Conservation (phyloP, 208 protist species). For the Spongospora subterranea region DNA sequence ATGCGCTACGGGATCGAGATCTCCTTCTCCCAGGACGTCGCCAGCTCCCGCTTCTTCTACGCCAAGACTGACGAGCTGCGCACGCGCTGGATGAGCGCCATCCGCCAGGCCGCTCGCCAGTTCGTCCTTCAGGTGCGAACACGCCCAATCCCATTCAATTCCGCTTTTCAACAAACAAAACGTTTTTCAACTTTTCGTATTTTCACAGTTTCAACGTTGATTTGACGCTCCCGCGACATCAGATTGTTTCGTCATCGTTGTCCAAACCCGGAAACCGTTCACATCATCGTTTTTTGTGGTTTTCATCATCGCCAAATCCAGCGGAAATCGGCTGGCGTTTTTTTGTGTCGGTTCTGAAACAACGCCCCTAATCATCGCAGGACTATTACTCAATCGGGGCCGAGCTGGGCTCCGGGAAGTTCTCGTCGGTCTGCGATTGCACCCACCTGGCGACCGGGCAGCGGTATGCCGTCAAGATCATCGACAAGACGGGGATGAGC, state of each 20-base stretch:
- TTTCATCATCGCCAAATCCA: no score
- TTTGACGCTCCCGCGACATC: neutral
- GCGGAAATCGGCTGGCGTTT: no score
- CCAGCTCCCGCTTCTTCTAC: slow-evolving; percentile 42
- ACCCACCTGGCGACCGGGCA: slow-evolving; percentile 25
- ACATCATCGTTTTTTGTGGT: no score
- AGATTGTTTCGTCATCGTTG: no score
- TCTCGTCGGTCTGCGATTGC: slow-evolving; percentile 56
- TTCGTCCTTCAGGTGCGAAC: neutral
- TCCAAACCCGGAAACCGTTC: no score
- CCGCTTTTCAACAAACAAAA: neutral
- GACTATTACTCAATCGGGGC: slow-evolving; percentile 25
- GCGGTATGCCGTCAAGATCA: slow-evolving; percentile 65
- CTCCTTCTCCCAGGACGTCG: neutral
- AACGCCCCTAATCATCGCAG: neutral
- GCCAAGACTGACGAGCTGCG: neutral
- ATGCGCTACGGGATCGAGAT: slow-evolving; percentile 23
- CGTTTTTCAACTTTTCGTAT: neutral
- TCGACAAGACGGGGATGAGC: slow-evolving; percentile 59
- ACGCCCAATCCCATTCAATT: neutral
- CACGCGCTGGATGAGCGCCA: neutral
- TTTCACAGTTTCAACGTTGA: neutral
- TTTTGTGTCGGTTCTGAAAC: no score
- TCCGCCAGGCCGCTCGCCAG: slow-evolving; percentile 25
- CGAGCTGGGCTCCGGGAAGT: slow-evolving; percentile 49